These are phyloP conservation scores for Termitomyces sp. DNA, from an alignment of 768 basidiomycete species.

Conservation along the genomic window DNA sequence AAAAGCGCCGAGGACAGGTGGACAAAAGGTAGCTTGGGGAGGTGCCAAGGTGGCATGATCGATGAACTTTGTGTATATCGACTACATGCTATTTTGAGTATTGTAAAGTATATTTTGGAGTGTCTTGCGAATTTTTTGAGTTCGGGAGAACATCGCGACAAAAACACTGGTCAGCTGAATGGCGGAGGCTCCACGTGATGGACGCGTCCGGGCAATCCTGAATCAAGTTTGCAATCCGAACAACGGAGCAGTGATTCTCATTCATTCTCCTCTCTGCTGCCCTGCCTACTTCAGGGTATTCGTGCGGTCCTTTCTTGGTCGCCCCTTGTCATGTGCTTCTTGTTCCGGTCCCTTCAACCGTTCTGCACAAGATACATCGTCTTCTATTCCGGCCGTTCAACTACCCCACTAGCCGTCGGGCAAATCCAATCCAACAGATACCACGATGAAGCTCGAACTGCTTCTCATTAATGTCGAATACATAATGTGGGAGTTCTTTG, in stretches of 20 bases:
- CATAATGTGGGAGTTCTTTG: slow-evolving; percentile 13
- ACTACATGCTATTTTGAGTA: background rate
- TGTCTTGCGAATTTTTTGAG: background rate
- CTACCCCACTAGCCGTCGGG: background rate
- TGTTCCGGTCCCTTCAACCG: slow-evolving; percentile 11
- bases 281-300: slow-evolving; percentile 1
- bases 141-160: slow-evolving; percentile 3
- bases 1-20: slow-evolving; percentile 31
- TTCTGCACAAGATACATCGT: slow-evolving; percentile 11
- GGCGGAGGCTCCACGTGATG: slow-evolving; percentile 10
- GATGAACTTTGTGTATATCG: background rate
- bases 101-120: background rate
- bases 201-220: slow-evolving; percentile 2
- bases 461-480: slow-evolving; percentile 5
- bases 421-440: background rate
- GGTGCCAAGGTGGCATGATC: slow-evolving; percentile 32
- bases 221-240: no score
- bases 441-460: slow-evolving; percentile 16
- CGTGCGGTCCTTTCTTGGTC: slow-evolving; percentile 11
- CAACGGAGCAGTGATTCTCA: slow-evolving; percentile 4
- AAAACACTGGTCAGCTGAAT: background rate
- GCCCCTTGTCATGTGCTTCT: slow-evolving; percentile 17
- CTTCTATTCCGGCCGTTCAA: slow-evolving; percentile 3
- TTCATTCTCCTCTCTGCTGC: slow-evolving; percentile 3
- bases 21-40: slow-evolving; percentile 61